These are phyloP conservation scores for Umbelopsis sp. DNA, from an alignment of 371 early-diverging fungal genomes.

Conservation along the genomic window DNA sequence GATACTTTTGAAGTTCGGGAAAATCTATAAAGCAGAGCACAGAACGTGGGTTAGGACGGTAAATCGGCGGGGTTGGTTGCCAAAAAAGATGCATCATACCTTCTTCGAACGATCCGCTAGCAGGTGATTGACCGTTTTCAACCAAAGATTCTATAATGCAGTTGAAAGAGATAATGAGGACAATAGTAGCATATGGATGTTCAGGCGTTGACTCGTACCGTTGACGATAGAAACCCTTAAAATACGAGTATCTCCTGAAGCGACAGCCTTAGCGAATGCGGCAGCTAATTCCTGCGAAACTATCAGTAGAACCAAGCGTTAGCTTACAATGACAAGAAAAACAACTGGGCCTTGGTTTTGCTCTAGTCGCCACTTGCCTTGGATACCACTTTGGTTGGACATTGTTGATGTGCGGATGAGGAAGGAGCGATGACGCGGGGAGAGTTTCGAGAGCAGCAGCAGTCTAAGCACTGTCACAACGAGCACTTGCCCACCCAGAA, in stretches of 20 bases:
- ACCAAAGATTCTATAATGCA: conserved; percentile 43
- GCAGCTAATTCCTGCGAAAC: conserved; percentile 58
- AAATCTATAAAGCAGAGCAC: conserved; percentile 46
- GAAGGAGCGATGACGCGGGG: conserved; percentile 12
- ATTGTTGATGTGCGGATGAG: conserved; percentile 25
- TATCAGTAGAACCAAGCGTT: conserved; percentile 10
- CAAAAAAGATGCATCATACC: conserved; percentile 35
- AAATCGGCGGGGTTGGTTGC: not conserved
- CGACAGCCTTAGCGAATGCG: conserved; percentile 48
- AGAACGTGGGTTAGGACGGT: not conserved
- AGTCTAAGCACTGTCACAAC: not conserved
- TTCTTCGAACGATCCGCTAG: conserved; percentile 58
- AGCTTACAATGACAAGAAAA: not conserved
- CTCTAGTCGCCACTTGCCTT: conserved; percentile 34
- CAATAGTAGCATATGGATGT: not conserved
- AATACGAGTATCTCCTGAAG: conserved; percentile 41
- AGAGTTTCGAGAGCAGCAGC: not conserved
- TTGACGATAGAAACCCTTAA: conserved; percentile 53
- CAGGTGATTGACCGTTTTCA: conserved; percentile 47
- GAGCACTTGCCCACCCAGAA: too few species aligned
- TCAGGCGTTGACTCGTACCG: conserved; percentile 31
- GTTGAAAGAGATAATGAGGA: not conserved
- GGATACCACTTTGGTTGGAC: conserved; percentile 68
- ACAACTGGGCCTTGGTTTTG: not conserved
- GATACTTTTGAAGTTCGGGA: conserved; percentile 44